Base-by-base conservation (phyloP, 352 stramenopile genomes). In the Blastocystis sp. region DNA sequence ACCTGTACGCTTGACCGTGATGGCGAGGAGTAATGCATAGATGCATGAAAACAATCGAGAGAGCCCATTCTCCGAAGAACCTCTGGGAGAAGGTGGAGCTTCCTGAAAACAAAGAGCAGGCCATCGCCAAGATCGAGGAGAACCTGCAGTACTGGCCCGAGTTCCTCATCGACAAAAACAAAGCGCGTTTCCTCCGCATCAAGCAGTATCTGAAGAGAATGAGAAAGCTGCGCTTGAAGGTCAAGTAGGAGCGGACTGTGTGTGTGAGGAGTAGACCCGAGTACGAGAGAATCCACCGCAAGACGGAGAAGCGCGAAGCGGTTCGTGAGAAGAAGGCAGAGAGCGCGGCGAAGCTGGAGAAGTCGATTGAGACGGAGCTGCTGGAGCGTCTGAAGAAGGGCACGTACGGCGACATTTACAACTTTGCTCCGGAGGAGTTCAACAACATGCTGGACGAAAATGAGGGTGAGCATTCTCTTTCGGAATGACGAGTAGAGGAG, bases 371-470 rank as follows among this genome's bases (percentile, higher is more conserved):
- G 91, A 98, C 97, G 90, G 97, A 99, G 92, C 92, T 99, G 82
- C 93, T 98, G 40, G 95, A 98, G 90, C 93, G 96, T 59, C 91
- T 99, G 21, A 94, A 98, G 89, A 96, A 97, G 90, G 96, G 95
- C 89, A 98, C 95, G 4, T 98, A 99, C 92, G 96, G 96, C 80
- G 96, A 99, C 92, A 98, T 99, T 92, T 99, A 99, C 93, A 98
- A 98, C 91, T 99, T 98, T 92, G 95, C 95, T 63, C 94, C 98
- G 91, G 92, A 91, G 89, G 91, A 95, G 89, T 96, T 96, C 90
- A 92, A 93, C 80, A 94, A 95, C 60, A 92, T 95, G 70, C 89
- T 95, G 24, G 78, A 89, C 66, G 63, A 81, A 43, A 34, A 89
- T 38, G 45, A 89, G 38, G 76, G 68, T 76, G n/a, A 24, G 28